phyloP scores from a whole-genome alignment of 108 stramenopile species.

The Cyclotella choctawhatcheeana region DNA sequence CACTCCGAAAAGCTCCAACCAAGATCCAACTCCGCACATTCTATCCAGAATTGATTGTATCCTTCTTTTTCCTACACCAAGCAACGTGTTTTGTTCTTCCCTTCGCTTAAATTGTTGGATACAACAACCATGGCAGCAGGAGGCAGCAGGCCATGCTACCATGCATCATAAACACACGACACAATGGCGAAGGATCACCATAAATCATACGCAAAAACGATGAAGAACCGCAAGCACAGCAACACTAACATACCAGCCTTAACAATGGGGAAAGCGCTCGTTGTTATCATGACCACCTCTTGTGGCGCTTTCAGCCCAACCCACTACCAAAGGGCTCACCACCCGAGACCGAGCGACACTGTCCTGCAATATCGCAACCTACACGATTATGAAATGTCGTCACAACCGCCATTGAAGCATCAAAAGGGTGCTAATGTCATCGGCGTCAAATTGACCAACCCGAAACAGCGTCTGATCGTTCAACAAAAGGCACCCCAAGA shows the following conservation, averaged over 20 bases:
- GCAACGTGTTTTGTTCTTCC: too few species aligned
- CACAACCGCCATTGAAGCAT: not conserved
- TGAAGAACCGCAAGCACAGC: not conserved
- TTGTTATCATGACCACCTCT: constrained; percentile 21
- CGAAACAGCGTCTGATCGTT: not conserved
- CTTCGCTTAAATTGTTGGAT: too few species aligned
- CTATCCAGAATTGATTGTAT: too few species aligned
- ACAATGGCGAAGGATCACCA: not conserved
- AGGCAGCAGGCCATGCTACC: too few species aligned
- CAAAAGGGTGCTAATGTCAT: not conserved
- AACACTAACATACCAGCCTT: constrained; percentile 13
- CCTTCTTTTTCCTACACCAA: too few species aligned
- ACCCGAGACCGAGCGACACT: constrained; percentile 9
- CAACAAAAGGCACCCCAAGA: not conserved
- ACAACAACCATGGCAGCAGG: too few species aligned
- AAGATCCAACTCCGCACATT: too few species aligned
- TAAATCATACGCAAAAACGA: not conserved
- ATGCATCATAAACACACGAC: not conserved
- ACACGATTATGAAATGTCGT: not conserved
- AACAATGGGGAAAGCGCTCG: constrained; percentile 23
- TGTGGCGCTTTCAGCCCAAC: constrained; percentile 19
- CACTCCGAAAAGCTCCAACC: too few species aligned
- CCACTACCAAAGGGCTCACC: not conserved
- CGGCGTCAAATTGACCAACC: constrained; percentile 2
- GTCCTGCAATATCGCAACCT: constrained; percentile 12